A percentile compares a stretch with the other conserved stretches of the same genome.
Evolutionary conservation across 805 yeast genomes (phyloP).

Genomic region (Lipomyces yamadae): DNA sequence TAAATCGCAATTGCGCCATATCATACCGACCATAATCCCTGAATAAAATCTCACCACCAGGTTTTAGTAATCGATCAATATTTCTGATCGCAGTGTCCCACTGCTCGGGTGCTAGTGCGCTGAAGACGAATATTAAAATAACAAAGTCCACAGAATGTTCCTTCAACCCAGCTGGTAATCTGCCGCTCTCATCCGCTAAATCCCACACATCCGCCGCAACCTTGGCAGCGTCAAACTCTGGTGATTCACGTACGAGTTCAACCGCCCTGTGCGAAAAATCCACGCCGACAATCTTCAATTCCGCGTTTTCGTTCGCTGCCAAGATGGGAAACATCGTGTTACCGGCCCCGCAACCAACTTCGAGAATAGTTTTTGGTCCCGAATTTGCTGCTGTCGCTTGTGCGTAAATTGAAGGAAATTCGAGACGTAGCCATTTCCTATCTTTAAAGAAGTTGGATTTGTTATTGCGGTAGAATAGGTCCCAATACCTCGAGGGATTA

Average conservation of each 20-base stretch:
- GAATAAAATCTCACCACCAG: slow-evolving; percentile 88
- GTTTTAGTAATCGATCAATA: slow-evolving; percentile 73
- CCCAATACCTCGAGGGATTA: slow-evolving; percentile 95
- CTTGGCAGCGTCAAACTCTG: slow-evolving; percentile 54
- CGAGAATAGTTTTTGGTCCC: slow-evolving; percentile 76
- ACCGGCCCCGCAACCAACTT: slow-evolving; percentile 98
- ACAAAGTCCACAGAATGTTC: slow-evolving; percentile 85
- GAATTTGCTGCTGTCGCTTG: slow-evolving; percentile 69
- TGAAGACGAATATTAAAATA: slow-evolving; percentile 93
- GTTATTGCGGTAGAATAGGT: slow-evolving; percentile 86
- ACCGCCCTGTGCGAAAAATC: slow-evolving; percentile 92
- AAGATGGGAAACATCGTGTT: slow-evolving; percentile 93
- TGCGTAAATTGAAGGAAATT: slow-evolving; percentile 83
- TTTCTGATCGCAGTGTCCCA: slow-evolving; percentile 84
- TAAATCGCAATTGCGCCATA: slow-evolving; percentile 91
- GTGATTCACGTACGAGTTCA: slow-evolving; percentile 73
- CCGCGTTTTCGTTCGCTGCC: slow-evolving; percentile 78
- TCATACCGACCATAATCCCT: slow-evolving; percentile 97
- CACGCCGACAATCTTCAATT: slow-evolving; percentile 75
- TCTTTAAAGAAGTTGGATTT: slow-evolving; percentile 94
- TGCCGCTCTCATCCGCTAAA: slow-evolving; percentile 73
- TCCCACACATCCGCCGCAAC: slow-evolving; percentile 96
- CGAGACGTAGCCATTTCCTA: slow-evolving; percentile 93
- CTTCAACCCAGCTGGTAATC: slow-evolving; percentile 82
- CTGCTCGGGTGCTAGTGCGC: slow-evolving; percentile 89